Evolutionary conservation across 208 protist species (phyloP).

Genomic region (Crithidia mellificae): DNA sequence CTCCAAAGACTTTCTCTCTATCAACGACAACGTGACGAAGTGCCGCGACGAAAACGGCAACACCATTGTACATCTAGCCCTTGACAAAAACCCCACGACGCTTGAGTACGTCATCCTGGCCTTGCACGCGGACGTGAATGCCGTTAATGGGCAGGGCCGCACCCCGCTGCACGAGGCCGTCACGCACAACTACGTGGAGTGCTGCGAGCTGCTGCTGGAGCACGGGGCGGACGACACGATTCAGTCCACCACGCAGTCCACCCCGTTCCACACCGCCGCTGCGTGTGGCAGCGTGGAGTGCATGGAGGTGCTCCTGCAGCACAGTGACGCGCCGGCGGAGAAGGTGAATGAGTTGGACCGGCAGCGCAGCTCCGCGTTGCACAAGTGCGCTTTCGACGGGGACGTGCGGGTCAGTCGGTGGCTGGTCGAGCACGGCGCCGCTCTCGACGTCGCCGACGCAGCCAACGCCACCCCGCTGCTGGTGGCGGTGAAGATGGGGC

Average conservation of each 20-base stretch:
- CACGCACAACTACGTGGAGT: conserved; percentile 79
- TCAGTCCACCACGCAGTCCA: conserved; percentile 84
- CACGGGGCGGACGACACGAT: conserved; percentile 82
- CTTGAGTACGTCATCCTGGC: conserved; percentile 71
- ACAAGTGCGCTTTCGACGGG: conserved; percentile 91
- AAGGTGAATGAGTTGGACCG: conserved; percentile 89
- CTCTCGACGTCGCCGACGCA: conserved; percentile 73
- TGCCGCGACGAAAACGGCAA: conserved; percentile 88
- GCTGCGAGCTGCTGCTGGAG: conserved; percentile 80
- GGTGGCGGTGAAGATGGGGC: conserved; percentile 91
- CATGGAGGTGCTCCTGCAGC: conserved; percentile 82
- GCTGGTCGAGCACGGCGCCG: conserved; percentile 88
- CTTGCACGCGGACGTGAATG: conserved; percentile 75
- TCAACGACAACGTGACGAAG: conserved; percentile 82
- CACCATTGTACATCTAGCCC: conserved; percentile 79
- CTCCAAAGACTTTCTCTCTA: conserved; percentile 69
- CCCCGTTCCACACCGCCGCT: conserved; percentile 89
- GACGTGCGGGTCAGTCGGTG: conserved; percentile 86
- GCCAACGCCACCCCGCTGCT: conserved; percentile 80
- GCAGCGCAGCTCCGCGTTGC: conserved; percentile 81
- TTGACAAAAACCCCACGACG: conserved; percentile 67
- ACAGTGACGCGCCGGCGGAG: conserved; percentile 55
- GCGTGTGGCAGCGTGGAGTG: conserved; percentile 88
- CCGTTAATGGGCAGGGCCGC: conserved; percentile 78
- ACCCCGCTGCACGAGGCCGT: conserved; percentile 90